Evolutionary conservation across 768 basidiomycete species (phyloP).

Genomic region (Pisolithus marmoratus): DNA sequence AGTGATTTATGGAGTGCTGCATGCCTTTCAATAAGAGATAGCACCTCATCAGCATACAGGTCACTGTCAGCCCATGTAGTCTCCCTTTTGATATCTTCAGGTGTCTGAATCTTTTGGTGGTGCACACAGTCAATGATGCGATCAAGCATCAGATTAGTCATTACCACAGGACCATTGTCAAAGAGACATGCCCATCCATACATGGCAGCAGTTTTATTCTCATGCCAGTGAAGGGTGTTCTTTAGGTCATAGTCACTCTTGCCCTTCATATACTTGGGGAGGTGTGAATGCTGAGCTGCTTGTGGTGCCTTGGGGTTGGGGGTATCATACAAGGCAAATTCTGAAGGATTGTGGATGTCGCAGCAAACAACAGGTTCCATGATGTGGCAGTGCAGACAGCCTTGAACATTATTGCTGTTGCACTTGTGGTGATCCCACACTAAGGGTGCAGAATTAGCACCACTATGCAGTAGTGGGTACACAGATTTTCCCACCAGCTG

Average conservation of each 20-base stretch:
- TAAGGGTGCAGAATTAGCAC: conserved; percentile 1
- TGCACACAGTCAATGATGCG: conserved; percentile 24
- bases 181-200: conserved; percentile 4
- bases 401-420: background rate
- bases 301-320: background rate
- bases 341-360: conserved; percentile 15
- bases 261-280: conserved; percentile 3
- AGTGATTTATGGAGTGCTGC: background rate
- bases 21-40: background rate
- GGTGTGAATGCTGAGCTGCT: too few relatives aligned
- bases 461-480: background rate
- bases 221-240: conserved; percentile 9
- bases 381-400: conserved; percentile 14
- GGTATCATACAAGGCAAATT: background rate
- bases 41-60: background rate
- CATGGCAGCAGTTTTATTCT: background rate
- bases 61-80: conserved; percentile 12
- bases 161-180: conserved; percentile 11
- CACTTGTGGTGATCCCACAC: conserved; percentile 4
- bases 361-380: conserved; percentile 16
- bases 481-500: conserved; percentile 10
- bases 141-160: conserved; percentile 10
- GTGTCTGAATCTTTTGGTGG: background rate
- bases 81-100: conserved; percentile 17
- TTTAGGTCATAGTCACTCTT: background rate